Percentiles rank a stretch among this genome's conserved stretches.
phyloP scores from a whole-genome alignment of 148 eudicot species.

The Limonium bicolor region DNA sequence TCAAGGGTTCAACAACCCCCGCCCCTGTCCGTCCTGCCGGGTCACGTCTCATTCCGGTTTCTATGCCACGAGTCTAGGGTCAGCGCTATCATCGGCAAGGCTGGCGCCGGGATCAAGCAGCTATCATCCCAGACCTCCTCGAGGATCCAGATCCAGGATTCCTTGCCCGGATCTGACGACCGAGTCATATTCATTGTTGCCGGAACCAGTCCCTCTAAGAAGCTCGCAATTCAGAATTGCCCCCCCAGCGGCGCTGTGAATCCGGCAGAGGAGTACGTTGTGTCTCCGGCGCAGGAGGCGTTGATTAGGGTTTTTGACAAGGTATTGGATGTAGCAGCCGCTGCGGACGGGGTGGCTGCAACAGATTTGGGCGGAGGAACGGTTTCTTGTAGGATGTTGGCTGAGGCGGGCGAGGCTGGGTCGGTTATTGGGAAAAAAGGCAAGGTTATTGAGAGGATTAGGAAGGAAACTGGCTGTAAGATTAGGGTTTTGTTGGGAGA shows the following conservation, averaged over 20 bases:
- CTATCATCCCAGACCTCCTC: constrained; percentile 39
- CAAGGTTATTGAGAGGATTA: constrained; percentile 38
- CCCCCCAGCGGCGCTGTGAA: background rate
- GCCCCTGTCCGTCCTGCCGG: background rate
- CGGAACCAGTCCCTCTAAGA: constrained; percentile 4
- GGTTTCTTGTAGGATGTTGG: constrained; percentile 43
- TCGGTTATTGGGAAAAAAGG: constrained; percentile 74
- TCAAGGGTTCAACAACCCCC: background rate
- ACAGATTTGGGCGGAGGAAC: constrained; percentile 3
- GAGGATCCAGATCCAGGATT: constrained; percentile 43
- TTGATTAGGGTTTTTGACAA: constrained; percentile 64
- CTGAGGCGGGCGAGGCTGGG: constrained; percentile 29
- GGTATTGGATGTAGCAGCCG: constrained; percentile 54
- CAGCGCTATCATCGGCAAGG: constrained; percentile 66
- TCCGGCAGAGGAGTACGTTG: constrained; percentile 11
- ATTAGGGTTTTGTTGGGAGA: constrained; percentile 48
- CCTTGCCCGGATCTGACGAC: constrained; percentile 21
- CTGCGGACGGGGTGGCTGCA: constrained; percentile 11
- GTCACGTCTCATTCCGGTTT: constrained; percentile 23
- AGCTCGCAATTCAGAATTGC: constrained; percentile 3
- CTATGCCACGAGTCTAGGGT: constrained; percentile 50
- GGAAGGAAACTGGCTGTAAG: constrained; percentile 44
- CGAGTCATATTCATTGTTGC: constrained; percentile 38
- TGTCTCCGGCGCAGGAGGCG: constrained; percentile 58
- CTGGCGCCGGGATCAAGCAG: constrained; percentile 42